Conservation (phyloP, 2,329 filamentous ascomycete species). For the Davidsoniella virescens region DNA sequence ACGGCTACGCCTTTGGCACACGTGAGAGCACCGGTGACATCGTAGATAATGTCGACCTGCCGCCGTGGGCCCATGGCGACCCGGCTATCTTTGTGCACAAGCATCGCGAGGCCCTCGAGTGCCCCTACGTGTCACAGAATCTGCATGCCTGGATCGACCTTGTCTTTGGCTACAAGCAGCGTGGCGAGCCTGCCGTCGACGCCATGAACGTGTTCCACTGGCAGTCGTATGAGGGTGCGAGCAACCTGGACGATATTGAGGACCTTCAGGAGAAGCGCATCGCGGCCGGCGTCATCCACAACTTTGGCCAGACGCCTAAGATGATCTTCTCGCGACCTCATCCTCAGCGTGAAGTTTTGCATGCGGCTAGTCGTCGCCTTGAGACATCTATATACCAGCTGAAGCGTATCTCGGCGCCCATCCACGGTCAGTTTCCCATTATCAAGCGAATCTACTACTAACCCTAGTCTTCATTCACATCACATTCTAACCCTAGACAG, state of each 20-base stretch:
- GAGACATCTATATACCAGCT: slow-evolving; percentile 59
- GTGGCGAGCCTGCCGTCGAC: slow-evolving; percentile 80
- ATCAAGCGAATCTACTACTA: no score
- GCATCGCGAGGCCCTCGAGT: slow-evolving; percentile 89
- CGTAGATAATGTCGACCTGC: slow-evolving; percentile 78
- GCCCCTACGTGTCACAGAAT: slow-evolving; percentile 76
- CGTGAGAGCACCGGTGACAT: slow-evolving; percentile 64
- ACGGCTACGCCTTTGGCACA: slow-evolving; percentile 82
- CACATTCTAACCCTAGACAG: slow-evolving; percentile 25
- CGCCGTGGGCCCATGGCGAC: slow-evolving; percentile 92
- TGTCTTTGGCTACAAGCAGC: slow-evolving; percentile 86
- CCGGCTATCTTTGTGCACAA: slow-evolving; percentile 91
- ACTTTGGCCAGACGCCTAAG: slow-evolving; percentile 93
- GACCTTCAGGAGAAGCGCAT: slow-evolving; percentile 76
- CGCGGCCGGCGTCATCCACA: slow-evolving; percentile 92
- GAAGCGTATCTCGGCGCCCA: slow-evolving; percentile 59
- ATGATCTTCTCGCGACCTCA: slow-evolving; percentile 81
- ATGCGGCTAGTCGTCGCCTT: slow-evolving; percentile 49
- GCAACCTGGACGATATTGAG: slow-evolving; percentile 77
- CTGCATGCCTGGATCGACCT: slow-evolving; percentile 93
- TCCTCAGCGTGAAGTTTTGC: slow-evolving; percentile 52
- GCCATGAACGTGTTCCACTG: slow-evolving; percentile 92
- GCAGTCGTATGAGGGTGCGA: slow-evolving; percentile 85
- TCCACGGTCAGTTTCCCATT: slow-evolving; percentile 21
- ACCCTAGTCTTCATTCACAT: not conserved